Conservation (phyloP, 305 asterid species). For the Rubia balearica region DNA sequence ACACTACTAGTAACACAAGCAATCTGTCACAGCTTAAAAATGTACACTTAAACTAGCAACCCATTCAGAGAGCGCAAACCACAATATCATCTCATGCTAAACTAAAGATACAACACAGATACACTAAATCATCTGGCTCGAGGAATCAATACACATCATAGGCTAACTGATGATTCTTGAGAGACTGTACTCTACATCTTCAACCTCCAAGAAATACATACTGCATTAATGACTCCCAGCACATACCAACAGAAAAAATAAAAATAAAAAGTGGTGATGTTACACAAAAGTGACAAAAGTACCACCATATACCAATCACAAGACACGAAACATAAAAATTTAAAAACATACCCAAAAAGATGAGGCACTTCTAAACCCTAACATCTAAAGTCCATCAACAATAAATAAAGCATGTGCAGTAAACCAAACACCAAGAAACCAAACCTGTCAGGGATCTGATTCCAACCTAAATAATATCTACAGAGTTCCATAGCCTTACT, state of each 20-base stretch:
- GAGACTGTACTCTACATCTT: not conserved
- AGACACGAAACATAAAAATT: not conserved
- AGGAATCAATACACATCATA: not conserved
- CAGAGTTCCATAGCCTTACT: not conserved
- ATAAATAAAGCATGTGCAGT: not conserved
- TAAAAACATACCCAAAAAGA: not conserved
- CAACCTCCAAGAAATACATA: too few relatives aligned
- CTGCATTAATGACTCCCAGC: not conserved
- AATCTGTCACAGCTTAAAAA: not conserved
- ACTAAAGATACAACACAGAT: too few relatives aligned
- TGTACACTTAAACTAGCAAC: not conserved
- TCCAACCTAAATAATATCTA: not conserved
- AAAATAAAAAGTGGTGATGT: too few relatives aligned
- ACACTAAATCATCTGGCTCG: not conserved
- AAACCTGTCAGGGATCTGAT: constrained; percentile 11
- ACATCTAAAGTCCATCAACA: not conserved
- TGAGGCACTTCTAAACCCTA: not conserved
- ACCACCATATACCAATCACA: not conserved
- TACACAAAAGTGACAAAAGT: not conserved
- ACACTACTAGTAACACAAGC: not conserved
- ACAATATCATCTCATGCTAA: not conserved
- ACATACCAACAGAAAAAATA: not conserved
- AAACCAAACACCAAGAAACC: not conserved
- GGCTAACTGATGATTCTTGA: not conserved
- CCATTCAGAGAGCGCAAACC: not conserved